Percentiles rank a stretch among this genome's conserved stretches.
Conservation (phyloP, 2,329 filamentous ascomycete species). For the Cladobotryum mycophilum region DNA sequence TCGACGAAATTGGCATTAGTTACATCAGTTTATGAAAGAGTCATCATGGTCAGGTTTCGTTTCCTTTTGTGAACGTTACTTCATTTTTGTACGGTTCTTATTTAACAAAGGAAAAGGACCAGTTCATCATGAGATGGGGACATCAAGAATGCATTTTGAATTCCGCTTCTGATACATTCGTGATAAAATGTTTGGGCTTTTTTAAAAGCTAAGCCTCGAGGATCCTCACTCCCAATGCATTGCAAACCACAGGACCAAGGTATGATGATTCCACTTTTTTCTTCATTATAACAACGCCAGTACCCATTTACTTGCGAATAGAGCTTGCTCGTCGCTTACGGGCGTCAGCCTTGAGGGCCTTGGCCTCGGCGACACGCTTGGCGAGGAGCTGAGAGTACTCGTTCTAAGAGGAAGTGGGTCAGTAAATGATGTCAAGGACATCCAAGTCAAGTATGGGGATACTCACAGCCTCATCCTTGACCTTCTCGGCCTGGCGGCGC, state of each 20-base stretch:
- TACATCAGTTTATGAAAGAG: background rate
- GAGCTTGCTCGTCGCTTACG: slow-evolving; percentile 97
- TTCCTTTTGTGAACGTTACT: too few species aligned
- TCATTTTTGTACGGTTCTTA: too few species aligned
- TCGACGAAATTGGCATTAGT: background rate
- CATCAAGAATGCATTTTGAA: slow-evolving; percentile 24
- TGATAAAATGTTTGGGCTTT: slow-evolving; percentile 19
- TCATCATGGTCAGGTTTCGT: too few species aligned
- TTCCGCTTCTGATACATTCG: slow-evolving; percentile 35
- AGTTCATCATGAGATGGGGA: background rate
- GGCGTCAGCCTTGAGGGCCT: slow-evolving; percentile 85
- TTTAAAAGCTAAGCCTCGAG: slow-evolving; percentile 23
- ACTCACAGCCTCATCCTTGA: slow-evolving; percentile 98
- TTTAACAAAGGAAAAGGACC: too few species aligned
- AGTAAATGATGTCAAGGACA: background rate
- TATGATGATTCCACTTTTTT: slow-evolving; percentile 25
- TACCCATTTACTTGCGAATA: slow-evolving; percentile 70
- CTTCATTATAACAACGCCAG: slow-evolving; percentile 26
- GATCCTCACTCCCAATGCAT: slow-evolving; percentile 37
- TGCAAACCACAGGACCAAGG: slow-evolving; percentile 34
- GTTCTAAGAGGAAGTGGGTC: slow-evolving; percentile 56
- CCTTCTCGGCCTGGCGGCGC: slow-evolving; percentile 92
- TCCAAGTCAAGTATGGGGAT: slow-evolving; percentile 2
- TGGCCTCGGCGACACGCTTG: slow-evolving; percentile 95
- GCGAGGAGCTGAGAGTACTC: slow-evolving; percentile 95